Base-by-base conservation (phyloP, 2,329 filamentous ascomycete genomes). In the Colletotrichum salicis region DNA sequence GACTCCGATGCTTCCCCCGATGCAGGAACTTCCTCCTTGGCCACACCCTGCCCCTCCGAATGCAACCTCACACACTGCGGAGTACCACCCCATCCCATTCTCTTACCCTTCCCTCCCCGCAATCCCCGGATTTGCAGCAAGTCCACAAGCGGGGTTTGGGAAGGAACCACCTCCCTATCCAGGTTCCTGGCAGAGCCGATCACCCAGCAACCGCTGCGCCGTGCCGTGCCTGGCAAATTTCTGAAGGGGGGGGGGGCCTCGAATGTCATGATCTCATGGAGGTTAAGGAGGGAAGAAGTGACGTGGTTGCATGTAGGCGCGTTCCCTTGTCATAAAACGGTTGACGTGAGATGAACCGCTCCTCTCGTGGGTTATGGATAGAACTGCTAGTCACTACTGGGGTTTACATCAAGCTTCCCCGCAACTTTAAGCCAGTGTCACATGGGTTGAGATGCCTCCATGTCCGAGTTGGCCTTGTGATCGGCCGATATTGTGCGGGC, bases 21-120 rank as follows among this genome's bases (percentile, higher is more conserved):
- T 70, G 67, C 56, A 70, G 63, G 56, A 61, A 71, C 68, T 62
- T 62, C 67, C 19, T 64, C 24, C 60, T 69, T 69, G 60, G 54
- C 55, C 60, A 64, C 12, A 37, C 52, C 33, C 51, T 12, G 41
- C 7, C 37, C 22, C 57, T 67, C 64, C 51, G 67, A 71, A 35
- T 67, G 56, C 31, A 67, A 71, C 68, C 68, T 51, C 41, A 48
- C 15, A 45, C 37, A 13, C n/a, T 15, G 22, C 37, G 51, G 27
- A 33, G 13, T 33, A 12, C 37, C n/a, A 45, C 37, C 27, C 41
- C 22, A 45, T 10, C 45, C 24, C 24, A 27, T 33, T 57, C 15
- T 19, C 41, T 29, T 27, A 5, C 35, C 35, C 29, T 61, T 41
- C 45, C 24, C 51, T 37, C 6, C 63, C 63, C 67, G 48, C 63